phyloP scores from a whole-genome alignment of 2,329 filamentous ascomycete species.

The Alternaria burnsii region DNA sequence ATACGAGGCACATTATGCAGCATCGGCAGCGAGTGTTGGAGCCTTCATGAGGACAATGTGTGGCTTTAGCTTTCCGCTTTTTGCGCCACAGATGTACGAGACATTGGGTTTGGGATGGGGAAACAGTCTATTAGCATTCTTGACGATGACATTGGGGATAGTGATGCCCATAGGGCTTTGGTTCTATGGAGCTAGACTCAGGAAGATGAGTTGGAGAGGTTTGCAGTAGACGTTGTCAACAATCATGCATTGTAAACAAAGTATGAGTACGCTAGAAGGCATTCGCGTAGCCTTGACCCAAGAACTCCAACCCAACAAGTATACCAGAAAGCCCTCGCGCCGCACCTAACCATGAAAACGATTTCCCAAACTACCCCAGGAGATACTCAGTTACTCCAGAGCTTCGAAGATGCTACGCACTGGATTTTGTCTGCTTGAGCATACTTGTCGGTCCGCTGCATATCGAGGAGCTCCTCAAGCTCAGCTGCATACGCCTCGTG shows the following conservation, averaged over 20 bases:
- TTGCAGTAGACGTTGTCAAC: not conserved
- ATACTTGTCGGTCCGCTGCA: not conserved
- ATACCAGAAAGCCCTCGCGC: not conserved
- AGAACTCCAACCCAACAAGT: not conserved
- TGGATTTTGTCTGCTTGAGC: not conserved
- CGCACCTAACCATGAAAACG: not conserved
- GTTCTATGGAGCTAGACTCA: constrained; percentile 52
- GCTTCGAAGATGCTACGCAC: not conserved
- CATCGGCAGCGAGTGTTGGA: constrained; percentile 67
- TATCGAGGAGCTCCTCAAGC: not conserved
- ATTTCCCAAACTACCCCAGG: not conserved
- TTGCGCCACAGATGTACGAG: constrained; percentile 66
- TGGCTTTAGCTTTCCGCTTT: constrained; percentile 66
- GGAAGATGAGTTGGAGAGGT: constrained; percentile 32
- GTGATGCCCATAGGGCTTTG: constrained; percentile 58
- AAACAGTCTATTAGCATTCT: constrained; percentile 62
- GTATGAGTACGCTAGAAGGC: not conserved
- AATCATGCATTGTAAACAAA: not conserved
- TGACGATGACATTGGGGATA: constrained; percentile 58
- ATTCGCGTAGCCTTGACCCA: not conserved
- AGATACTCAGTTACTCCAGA: not conserved
- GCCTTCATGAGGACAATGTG: constrained; percentile 63
- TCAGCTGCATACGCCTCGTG: not conserved
- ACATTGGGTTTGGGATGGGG: constrained; percentile 67
- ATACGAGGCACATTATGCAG: constrained; percentile 58